Percentiles rank a stretch among this genome's conserved stretches.
Evolutionary conservation across 169 alveolate species (phyloP).

Genomic region (Plasmodium chabaudi): DNA sequence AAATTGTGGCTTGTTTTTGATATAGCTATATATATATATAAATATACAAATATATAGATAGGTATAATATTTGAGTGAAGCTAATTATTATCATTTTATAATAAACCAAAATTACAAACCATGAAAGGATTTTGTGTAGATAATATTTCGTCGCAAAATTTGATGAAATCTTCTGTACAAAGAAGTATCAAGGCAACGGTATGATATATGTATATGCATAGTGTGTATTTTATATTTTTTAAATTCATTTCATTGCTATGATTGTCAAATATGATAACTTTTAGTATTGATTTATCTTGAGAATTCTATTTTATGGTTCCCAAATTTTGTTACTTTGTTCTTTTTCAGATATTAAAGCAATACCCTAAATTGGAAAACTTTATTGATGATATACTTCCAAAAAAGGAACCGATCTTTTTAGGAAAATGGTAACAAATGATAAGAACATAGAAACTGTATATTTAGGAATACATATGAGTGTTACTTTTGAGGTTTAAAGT

Average conservation of each 20-base stretch:
- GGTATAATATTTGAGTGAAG: no score
- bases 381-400: conserved; percentile 93
- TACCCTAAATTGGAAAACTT: conserved; percentile 90
- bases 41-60: no score
- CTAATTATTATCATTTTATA: not conserved
- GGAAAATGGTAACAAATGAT: conserved; percentile 86
- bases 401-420: conserved; percentile 86
- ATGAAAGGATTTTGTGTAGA: conserved; percentile 83
- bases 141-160: conserved; percentile 89
- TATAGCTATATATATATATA: no score
- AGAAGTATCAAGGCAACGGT: conserved; percentile 88
- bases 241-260: no score
- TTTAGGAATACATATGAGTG: not conserved
- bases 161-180: conserved; percentile 90
- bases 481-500: not conserved
- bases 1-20: no score
- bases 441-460: conserved; percentile 4
- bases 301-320: no score
- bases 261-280: no score
- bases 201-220: not conserved
- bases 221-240: not conserved
- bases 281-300: no score
- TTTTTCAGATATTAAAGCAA: conserved; percentile 81
- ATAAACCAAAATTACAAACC: conserved; percentile 4
- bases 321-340: conserved; percentile 11